These are phyloP conservation scores for Diaporthe sp. DNA, from an alignment of 2,329 filamentous ascomycete species.

Conservation along the genomic window DNA sequence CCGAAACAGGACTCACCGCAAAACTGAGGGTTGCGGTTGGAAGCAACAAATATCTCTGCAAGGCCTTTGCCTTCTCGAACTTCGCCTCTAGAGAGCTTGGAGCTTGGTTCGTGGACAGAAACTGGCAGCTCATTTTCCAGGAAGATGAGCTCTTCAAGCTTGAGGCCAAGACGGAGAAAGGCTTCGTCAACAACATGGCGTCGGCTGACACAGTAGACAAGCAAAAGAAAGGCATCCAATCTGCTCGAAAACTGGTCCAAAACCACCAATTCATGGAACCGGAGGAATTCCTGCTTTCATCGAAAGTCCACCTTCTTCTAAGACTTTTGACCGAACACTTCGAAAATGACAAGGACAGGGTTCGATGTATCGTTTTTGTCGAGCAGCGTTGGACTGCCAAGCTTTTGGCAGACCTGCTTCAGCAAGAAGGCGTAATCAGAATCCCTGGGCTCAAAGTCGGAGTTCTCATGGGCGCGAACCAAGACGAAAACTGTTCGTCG, in stretches of 20 bases:
- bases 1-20: slow-evolving; percentile 75
- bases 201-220: slow-evolving; percentile 60
- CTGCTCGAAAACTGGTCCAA: slow-evolving; percentile 70
- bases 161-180: slow-evolving; percentile 64
- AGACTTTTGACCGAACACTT: slow-evolving; percentile 75
- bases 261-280: slow-evolving; percentile 61
- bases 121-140: slow-evolving; percentile 80
- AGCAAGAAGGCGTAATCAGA: slow-evolving; percentile 62
- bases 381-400: slow-evolving; percentile 82
- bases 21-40: slow-evolving; percentile 64
- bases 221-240: slow-evolving; percentile 69
- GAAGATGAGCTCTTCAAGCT: slow-evolving; percentile 74
- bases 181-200: slow-evolving; percentile 40
- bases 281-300: slow-evolving; percentile 67
- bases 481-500: slow-evolving; percentile 68
- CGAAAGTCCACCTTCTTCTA: slow-evolving; percentile 78
- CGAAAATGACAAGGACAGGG: slow-evolving; percentile 67
- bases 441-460: slow-evolving; percentile 72
- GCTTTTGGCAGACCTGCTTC: slow-evolving; percentile 78
- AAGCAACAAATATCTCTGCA: slow-evolving; percentile 62
- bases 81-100: slow-evolving; percentile 78
- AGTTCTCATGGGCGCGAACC: slow-evolving; percentile 67
- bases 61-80: slow-evolving; percentile 71
- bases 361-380: slow-evolving; percentile 87
- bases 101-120: slow-evolving; percentile 85